Percentiles rank a stretch among this genome's conserved stretches.
phyloP scores from a whole-genome alignment of 306 rosid species.

The Prosopis cineraria region DNA sequence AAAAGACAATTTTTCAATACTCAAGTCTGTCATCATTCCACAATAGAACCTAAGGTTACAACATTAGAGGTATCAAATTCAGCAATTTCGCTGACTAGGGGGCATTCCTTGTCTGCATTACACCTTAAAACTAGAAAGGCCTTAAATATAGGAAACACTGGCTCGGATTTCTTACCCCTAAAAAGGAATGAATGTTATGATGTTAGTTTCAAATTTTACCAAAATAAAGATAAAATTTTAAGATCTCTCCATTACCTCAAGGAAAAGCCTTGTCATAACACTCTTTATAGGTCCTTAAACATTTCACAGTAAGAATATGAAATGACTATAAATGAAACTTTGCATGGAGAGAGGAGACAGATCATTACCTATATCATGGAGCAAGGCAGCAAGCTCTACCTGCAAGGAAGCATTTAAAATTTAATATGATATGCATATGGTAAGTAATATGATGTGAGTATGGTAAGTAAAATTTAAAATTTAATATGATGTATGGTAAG shows the following conservation, averaged over 20 bases:
- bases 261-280: not conserved
- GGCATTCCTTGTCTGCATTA: not conserved
- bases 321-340: not conserved
- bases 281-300: not conserved
- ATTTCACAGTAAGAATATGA: not conserved
- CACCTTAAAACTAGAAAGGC: not conserved
- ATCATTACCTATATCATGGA: conserved; percentile 75
- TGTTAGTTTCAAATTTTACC: not conserved
- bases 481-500: too few relatives aligned
- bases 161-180: not conserved
- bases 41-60: not conserved
- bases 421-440: too few relatives aligned
- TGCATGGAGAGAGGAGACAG: not conserved
- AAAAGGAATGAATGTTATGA: not conserved
- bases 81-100: not conserved
- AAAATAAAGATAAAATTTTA: not conserved
- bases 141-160: not conserved
- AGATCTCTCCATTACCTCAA: not conserved
- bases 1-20: too few relatives aligned
- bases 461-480: too few relatives aligned
- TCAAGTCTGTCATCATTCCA: too few relatives aligned
- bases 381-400: conserved; percentile 92
- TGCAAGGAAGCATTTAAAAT: conserved; percentile 33
- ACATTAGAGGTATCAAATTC: not conserved
- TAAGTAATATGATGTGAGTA: too few relatives aligned